Percentiles rank a stretch among this genome's conserved stretches.
These are phyloP conservation scores for Boletellus ananas DNA, from an alignment of 768 basidiomycete species.

Conservation along the genomic window DNA sequence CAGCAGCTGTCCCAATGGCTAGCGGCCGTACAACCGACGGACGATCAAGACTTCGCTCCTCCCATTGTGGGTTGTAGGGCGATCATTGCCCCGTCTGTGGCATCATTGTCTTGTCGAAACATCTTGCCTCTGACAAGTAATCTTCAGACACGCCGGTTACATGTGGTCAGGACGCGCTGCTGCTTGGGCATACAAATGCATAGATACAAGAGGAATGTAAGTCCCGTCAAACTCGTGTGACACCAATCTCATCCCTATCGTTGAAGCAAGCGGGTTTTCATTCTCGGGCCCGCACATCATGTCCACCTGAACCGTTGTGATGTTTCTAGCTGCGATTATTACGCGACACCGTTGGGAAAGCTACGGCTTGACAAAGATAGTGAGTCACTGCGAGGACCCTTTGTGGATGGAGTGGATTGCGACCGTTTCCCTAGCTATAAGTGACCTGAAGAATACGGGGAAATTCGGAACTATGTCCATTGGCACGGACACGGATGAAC, in stretches of 20 bases:
- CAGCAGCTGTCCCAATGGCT: conserved; percentile 65
- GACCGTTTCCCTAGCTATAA: conserved; percentile 14
- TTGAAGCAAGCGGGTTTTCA: conserved; percentile 82
- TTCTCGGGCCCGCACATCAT: conserved; percentile 96
- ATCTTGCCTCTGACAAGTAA: conserved; percentile 5
- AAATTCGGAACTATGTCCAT: conserved; percentile 67
- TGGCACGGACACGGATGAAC: conserved; percentile 84
- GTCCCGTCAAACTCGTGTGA: conserved; percentile 25
- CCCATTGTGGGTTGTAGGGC: conserved; percentile 75
- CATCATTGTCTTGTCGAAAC: neutral
- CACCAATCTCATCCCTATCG: conserved; percentile 6
- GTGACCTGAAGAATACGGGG: conserved; percentile 10
- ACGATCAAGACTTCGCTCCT: conserved; percentile 48
- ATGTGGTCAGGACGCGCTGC: conserved; percentile 91
- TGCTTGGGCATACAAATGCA: conserved; percentile 92
- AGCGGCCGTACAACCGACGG: conserved; percentile 46
- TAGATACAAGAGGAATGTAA: conserved; percentile 79
- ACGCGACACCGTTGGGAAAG: conserved; percentile 82
- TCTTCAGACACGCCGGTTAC: conserved; percentile 87
- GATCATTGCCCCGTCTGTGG: conserved; percentile 90
- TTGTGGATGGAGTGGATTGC: neutral
- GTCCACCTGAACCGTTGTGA: conserved; percentile 86
- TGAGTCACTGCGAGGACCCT: conserved; percentile 36
- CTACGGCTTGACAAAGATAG: conserved; percentile 77
- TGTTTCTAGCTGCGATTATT: conserved; percentile 69